Evolutionary conservation across 768 basidiomycete genomes (phyloP).

Genomic region (Paxillus rubicundulus): DNA sequence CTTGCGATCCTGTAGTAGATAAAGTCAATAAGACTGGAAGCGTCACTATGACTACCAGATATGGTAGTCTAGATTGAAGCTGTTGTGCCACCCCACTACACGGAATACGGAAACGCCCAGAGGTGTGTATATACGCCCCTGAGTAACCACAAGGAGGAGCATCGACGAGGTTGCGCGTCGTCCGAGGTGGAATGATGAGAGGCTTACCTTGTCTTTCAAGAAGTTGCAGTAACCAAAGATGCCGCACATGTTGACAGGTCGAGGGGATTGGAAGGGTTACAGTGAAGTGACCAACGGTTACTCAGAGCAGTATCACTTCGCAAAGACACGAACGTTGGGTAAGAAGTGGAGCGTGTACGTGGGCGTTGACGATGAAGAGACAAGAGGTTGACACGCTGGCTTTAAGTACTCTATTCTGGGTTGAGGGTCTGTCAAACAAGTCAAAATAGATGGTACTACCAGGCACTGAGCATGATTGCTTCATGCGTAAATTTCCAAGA

Average conservation of each 20-base stretch:
- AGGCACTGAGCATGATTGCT: conserved; percentile 3
- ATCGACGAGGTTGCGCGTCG: not conserved
- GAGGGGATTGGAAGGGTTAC: not conserved
- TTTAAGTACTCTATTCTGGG: conserved; percentile 34
- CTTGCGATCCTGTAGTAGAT: conserved; percentile 65
- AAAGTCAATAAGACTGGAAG: conserved; percentile 5
- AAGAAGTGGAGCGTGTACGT: not conserved
- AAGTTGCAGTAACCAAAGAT: conserved; percentile 96
- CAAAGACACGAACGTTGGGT: conserved; percentile 9
- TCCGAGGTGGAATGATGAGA: not conserved
- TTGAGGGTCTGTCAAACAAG: conserved; percentile 33
- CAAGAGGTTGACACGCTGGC: not conserved
- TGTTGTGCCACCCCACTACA: not conserved
- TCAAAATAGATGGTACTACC: conserved; percentile 19
- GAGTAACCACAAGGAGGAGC: not conserved
- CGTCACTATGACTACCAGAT: conserved; percentile 15
- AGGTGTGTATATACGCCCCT: conserved; percentile 8
- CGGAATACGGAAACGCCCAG: not conserved
- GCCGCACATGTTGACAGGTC: conserved; percentile 69
- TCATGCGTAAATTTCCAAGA: conserved; percentile 9
- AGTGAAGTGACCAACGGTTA: conserved; percentile 3
- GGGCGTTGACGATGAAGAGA: conserved; percentile 13
- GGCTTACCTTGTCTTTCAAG: conserved; percentile 86
- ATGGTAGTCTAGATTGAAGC: conserved; percentile 10
- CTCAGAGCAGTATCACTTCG: not conserved